Percentiles rank a stretch among this genome's conserved stretches.
These are phyloP conservation scores for Waitea zeae DNA, from an alignment of 1,284 basidiomycete species.

Conservation along the genomic window DNA sequence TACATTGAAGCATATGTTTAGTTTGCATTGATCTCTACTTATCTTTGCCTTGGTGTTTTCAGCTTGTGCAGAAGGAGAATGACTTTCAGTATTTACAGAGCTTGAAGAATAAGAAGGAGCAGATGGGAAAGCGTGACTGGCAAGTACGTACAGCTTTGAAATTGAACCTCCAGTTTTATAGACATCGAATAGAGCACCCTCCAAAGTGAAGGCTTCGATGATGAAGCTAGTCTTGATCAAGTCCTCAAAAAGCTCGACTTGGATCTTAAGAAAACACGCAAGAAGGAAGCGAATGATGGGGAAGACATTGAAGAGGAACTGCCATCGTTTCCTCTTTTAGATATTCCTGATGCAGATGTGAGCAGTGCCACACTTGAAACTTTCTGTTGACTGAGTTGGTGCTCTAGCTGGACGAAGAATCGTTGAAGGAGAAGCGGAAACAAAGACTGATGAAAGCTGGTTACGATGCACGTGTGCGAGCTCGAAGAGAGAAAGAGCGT, in stretches of 20 bases:
- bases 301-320: conserved; percentile 63
- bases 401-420: conserved; percentile 72
- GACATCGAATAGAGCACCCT: conserved; percentile 32
- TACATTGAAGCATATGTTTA: conserved; percentile 1
- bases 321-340: conserved; percentile 74
- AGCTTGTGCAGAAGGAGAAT: conserved; percentile 70
- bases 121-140: conserved; percentile 69
- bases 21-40: neutral
- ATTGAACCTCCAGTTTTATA: conserved; percentile 6
- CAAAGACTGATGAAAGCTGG: conserved; percentile 91
- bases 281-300: conserved; percentile 31
- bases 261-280: conserved; percentile 24
- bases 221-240: conserved; percentile 16
- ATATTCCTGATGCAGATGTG: conserved; percentile 80
- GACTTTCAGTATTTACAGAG: conserved; percentile 60
- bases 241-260: conserved; percentile 21
- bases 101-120: conserved; percentile 48
- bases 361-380: conserved; percentile 6
- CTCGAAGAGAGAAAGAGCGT: conserved; percentile 78
- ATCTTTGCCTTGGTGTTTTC: neutral
- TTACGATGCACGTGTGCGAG: conserved; percentile 80
- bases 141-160: conserved; percentile 19
- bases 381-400: neutral
- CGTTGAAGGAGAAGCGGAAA: conserved; percentile 87
- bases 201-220: conserved; percentile 62